Conservation (phyloP, 177 flowering plant species). For the Vitis hybrid region DNA sequence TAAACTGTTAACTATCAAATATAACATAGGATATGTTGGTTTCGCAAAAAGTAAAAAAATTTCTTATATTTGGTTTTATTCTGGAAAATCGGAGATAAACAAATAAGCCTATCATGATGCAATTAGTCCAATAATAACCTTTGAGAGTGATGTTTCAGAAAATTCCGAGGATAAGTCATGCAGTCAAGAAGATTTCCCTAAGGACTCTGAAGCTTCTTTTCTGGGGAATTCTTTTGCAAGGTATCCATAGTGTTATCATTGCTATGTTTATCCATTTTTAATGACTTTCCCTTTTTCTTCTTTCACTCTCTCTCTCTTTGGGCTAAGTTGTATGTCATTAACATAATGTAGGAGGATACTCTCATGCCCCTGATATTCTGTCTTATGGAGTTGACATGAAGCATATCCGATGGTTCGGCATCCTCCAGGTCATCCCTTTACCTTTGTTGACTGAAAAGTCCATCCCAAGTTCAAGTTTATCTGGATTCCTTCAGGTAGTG, state of each 20-base stretch:
- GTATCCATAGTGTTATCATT: conserved; percentile 8
- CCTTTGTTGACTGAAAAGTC: background rate
- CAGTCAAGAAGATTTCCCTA: conserved; percentile 43
- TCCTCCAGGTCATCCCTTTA: conserved; percentile 58
- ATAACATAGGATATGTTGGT: no score
- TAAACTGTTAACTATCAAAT: no score
- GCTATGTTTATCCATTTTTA: no score
- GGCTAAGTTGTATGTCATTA: no score
- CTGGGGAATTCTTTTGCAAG: conserved; percentile 78
- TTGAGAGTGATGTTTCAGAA: conserved; percentile 30
- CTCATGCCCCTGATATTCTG: conserved; percentile 62
- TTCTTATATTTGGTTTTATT: no score
- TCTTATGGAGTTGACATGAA: conserved; percentile 74
- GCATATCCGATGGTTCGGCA: conserved; percentile 70
- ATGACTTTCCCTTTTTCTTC: no score
- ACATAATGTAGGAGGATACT: conserved; percentile 46
- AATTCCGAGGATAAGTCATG: conserved; percentile 40
- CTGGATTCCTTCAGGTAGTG: background rate
- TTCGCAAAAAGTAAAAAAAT: no score
- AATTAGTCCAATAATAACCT: background rate
- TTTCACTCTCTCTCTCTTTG: no score
- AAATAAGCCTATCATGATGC: no score
- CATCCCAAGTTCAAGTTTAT: background rate
- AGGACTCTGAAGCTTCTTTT: conserved; percentile 75
- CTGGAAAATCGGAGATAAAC: no score